phyloP scores from a whole-genome alignment of 345 rosid genomes.

The Brassica nigra region DNA sequence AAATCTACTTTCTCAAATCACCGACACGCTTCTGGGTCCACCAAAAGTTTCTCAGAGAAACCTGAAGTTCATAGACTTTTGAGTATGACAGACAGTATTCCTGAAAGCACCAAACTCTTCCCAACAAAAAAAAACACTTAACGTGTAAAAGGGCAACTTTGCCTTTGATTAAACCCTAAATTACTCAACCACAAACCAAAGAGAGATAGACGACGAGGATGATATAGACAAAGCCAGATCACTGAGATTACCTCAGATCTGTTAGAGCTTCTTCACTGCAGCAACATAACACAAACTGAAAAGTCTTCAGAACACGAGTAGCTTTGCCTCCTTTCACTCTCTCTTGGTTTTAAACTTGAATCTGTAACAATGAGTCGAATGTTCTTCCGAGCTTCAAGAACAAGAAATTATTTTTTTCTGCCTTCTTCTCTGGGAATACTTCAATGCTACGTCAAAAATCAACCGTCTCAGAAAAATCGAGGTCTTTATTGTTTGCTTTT shows the following conservation, averaged over 20 bases:
- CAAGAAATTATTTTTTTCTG: background rate
- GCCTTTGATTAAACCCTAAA: conserved; percentile 21
- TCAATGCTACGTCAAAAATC: conserved; percentile 39
- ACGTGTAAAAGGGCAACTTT: conserved; percentile 44
- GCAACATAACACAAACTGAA: conserved; percentile 4
- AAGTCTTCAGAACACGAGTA: conserved; percentile 6
- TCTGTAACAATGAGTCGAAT: conserved; percentile 9
- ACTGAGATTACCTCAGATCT: conserved; percentile 34
- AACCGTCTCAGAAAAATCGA: conserved; percentile 33
- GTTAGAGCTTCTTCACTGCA: conserved; percentile 27
- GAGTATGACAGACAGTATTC: conserved; percentile 20
- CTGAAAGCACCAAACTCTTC: conserved; percentile 50
- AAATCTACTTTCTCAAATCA: background rate
- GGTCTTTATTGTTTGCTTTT: conserved; percentile 7
- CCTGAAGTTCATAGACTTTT: conserved; percentile 8
- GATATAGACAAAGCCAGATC: conserved; percentile 34
- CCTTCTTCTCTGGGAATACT: conserved; percentile 21
- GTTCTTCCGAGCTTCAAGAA: background rate
- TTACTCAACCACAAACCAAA: conserved; percentile 22
- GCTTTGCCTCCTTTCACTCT: conserved; percentile 7
- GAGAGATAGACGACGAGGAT: background rate
- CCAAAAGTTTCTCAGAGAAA: conserved; percentile 9
- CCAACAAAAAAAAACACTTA: conserved; percentile 43
- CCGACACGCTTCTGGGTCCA: conserved; percentile 10
- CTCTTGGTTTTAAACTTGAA: background rate